Evolutionary conservation across 768 basidiomycete genomes (phyloP), one percentile per base, ranked within the genome.

Genomic region (Lyophyllum shimeji): DNA sequence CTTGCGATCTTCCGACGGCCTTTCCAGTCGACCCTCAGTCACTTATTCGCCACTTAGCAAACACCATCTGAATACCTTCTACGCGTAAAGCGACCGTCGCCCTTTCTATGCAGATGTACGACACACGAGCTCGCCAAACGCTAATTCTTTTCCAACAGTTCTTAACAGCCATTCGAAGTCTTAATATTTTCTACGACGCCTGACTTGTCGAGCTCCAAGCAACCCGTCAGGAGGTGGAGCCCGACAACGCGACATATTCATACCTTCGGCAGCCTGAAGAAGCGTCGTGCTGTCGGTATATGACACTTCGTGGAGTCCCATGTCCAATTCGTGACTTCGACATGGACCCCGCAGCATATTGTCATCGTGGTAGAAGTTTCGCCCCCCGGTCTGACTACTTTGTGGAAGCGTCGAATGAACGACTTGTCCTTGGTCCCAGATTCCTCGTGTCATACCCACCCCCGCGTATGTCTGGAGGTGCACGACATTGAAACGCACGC

Each of bases 331-430:
- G 80, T n/a, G 85, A 86, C 60, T 85, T 85, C 59, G 75, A 74
- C 7, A 78, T 90, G 73, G 87, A 89, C 64, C 83, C 76, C 82
- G 21, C 86, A 87, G 62, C 82, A 89, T 65, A 74, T 90, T 29
- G 72, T 88, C 8, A 75, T 87, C 7, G 58, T 82, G 17, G 67
- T 85, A 6, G 77, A 81, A 60, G 7, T 33, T 33, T 12, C 6
- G 12, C 6, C 31, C 31, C 12, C 31, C 6, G 31, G 7, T n/a
- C n/a, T n/a, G n/a, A n/a, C n/a, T 25, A 45, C 17, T 33, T 21
- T 52, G 46, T 44, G 7, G 40, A 46, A 37, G 46, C 53, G 60
- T n/a, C n/a, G n/a, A n/a, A n/a, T n/a, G n/a, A n/a, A n/a, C n/a
- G n/a, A n/a, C n/a, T n/a, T n/a, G n/a, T n/a, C n/a, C n/a, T n/a